Evolutionary conservation across 495 filamentous ascomycete genomes (phyloP).

Genomic region (Penicillium soppii): DNA sequence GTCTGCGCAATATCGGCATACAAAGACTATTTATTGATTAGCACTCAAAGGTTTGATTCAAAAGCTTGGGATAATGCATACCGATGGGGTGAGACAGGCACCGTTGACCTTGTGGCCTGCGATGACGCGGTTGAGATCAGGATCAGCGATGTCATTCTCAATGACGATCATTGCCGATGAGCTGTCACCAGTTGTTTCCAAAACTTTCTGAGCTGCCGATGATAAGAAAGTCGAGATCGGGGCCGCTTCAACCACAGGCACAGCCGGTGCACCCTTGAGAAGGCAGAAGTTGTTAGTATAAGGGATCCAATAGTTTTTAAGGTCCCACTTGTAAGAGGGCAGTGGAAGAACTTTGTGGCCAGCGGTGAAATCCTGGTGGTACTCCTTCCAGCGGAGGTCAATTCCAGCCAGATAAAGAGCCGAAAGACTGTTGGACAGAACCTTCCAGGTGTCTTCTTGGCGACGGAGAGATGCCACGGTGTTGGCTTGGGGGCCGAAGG

Average conservation of each 20-base stretch:
- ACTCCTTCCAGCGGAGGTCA: slow-evolving; percentile 75
- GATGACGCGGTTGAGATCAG: slow-evolving; percentile 59
- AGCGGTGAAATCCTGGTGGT: slow-evolving; percentile 66
- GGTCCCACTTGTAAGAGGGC: slow-evolving; percentile 74
- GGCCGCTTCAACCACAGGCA: slow-evolving; percentile 21
- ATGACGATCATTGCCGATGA: slow-evolving; percentile 56
- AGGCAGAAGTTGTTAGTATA: slow-evolving; percentile 63
- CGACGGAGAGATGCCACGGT: slow-evolving; percentile 60
- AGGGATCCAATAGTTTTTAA: slow-evolving; percentile 81
- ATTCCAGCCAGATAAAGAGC: slow-evolving; percentile 64
- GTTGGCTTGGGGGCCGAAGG: slow-evolving; percentile 55
- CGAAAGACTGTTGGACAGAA: slow-evolving; percentile 57
- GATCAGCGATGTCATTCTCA: slow-evolving; percentile 65
- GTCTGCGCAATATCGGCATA: slow-evolving; percentile 81
- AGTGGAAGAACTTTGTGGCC: slow-evolving; percentile 63
- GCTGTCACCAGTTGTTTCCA: slow-evolving; percentile 55
- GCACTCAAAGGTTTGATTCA: neutral
- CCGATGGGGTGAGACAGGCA: slow-evolving; percentile 52
- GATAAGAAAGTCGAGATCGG: slow-evolving; percentile 40
- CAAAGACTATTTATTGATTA: slow-evolving; percentile 43
- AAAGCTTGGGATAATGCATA: slow-evolving; percentile 22
- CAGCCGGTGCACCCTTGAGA: slow-evolving; percentile 40
- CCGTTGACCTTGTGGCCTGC: slow-evolving; percentile 75
- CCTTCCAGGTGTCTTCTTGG: slow-evolving; percentile 61
- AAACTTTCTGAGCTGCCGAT: slow-evolving; percentile 47